These are phyloP conservation scores for Boechera divaricarpa DNA, from an alignment of 345 rosid genomes.

Conservation along the genomic window DNA sequence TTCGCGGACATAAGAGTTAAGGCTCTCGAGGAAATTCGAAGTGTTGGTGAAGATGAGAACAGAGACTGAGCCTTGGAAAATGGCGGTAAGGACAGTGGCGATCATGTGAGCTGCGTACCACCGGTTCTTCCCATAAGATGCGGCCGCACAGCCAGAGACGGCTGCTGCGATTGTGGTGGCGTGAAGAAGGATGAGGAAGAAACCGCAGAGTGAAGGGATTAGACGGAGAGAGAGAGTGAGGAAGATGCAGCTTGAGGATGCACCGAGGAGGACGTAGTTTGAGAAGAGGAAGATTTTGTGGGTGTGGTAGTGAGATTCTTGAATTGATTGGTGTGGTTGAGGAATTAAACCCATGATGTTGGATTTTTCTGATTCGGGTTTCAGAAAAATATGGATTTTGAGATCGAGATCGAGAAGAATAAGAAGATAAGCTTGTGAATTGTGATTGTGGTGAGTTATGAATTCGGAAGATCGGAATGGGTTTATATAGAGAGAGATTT, in stretches of 20 bases:
- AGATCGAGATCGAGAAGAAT: slow-evolving; percentile 37
- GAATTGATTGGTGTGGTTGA: slow-evolving; percentile 37
- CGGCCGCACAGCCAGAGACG: slow-evolving; percentile 71
- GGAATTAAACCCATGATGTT: slow-evolving; percentile 44
- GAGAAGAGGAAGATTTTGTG: slow-evolving; percentile 78
- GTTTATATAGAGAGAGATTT: slow-evolving; percentile 24
- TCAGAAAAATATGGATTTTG: background rate
- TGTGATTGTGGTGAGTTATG: slow-evolving; percentile 11
- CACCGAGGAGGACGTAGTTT: slow-evolving; percentile 88
- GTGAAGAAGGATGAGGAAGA: slow-evolving; percentile 51
- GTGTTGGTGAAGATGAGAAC: slow-evolving; percentile 80
- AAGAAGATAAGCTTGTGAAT: slow-evolving; percentile 37
- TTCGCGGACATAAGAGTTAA: slow-evolving; percentile 85
- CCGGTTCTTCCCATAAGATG: slow-evolving; percentile 49
- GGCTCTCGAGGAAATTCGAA: slow-evolving; percentile 59
- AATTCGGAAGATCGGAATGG: background rate
- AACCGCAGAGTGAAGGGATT: slow-evolving; percentile 74
- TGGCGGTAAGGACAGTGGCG: slow-evolving; percentile 77
- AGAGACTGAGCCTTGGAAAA: slow-evolving; percentile 90
- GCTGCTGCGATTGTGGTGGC: slow-evolving; percentile 66
- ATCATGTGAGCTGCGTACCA: slow-evolving; percentile 96
- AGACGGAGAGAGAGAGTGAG: slow-evolving; percentile 87
- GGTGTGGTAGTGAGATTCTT: slow-evolving; percentile 56
- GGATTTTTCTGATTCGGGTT: slow-evolving; percentile 36
- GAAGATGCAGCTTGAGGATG: slow-evolving; percentile 92